A percentile compares a stretch with the other conserved stretches of the same genome.
Evolutionary conservation across 2,329 filamentous ascomycete genomes (phyloP).

Genomic region (Aspergillus alliaceus): DNA sequence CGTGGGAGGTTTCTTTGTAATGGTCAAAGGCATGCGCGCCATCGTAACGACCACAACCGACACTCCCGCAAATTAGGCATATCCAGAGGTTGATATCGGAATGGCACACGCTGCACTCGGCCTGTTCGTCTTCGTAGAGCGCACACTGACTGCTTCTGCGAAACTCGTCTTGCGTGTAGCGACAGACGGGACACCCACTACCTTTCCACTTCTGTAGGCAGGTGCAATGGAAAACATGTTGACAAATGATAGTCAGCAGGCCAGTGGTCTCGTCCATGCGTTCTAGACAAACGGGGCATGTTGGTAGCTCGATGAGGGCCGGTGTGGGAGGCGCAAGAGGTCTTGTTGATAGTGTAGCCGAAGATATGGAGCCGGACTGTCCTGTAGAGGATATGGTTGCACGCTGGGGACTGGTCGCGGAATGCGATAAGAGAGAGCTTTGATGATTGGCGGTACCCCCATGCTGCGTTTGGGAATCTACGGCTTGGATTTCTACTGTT

Average conservation of each 20-base stretch:
- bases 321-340: constrained; percentile 74
- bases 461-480: constrained; percentile 42
- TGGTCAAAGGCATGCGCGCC: constrained; percentile 90
- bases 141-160: constrained; percentile 48
- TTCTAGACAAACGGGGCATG: constrained; percentile 93
- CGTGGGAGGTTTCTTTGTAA: constrained; percentile 85
- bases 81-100: constrained; percentile 86
- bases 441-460: constrained; percentile 40
- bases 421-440: constrained; percentile 59
- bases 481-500: constrained; percentile 79
- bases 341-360: constrained; percentile 56
- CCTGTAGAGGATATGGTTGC: constrained; percentile 27
- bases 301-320: constrained; percentile 85
- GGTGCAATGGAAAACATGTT: constrained; percentile 96
- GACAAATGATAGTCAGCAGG: constrained; percentile 90
- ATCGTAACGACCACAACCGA: constrained; percentile 94
- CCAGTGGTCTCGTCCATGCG: constrained; percentile 98
- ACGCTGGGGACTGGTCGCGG: constrained; percentile 15
- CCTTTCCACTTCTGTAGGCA: constrained; percentile 97
- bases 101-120: constrained; percentile 76
- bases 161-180: constrained; percentile 72
- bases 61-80: constrained; percentile 87
- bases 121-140: constrained; percentile 55
- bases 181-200: constrained; percentile 88
- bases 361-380: constrained; percentile 35